A percentile compares a stretch with the other conserved stretches of the same genome.
phyloP scores from a whole-genome alignment of 2,329 filamentous ascomycete species.

The Alternaria brassicicola region DNA sequence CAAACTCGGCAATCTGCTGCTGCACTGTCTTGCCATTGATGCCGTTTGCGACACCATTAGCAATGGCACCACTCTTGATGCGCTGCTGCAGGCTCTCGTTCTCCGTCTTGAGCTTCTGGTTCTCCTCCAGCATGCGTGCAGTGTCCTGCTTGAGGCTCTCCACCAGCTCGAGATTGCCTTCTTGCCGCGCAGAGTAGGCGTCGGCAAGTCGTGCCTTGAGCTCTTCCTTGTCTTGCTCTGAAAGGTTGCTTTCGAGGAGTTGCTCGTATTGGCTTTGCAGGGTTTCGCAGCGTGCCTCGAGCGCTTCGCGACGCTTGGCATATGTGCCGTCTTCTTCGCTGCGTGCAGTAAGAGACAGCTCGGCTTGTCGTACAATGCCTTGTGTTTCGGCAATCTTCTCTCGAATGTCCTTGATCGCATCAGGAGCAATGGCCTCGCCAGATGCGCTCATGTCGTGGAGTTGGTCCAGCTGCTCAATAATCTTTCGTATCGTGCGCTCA shows the following conservation, averaged over 20 bases:
- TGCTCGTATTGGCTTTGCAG: constrained; percentile 86
- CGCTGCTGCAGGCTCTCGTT: constrained; percentile 80
- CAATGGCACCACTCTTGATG: constrained; percentile 67
- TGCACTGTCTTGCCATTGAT: constrained; percentile 87
- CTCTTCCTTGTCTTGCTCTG: constrained; percentile 79
- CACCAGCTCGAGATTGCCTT: constrained; percentile 73
- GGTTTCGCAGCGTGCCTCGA: constrained; percentile 75
- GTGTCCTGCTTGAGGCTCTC: constrained; percentile 80
- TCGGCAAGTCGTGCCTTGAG: constrained; percentile 80
- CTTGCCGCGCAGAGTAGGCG: constrained; percentile 76
- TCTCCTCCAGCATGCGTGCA: constrained; percentile 78
- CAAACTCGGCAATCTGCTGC: constrained; percentile 98
- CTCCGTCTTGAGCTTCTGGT: constrained; percentile 77
- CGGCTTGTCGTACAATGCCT: constrained; percentile 88
- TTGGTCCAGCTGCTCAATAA: constrained; percentile 81
- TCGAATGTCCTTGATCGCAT: constrained; percentile 78
- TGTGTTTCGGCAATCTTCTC: constrained; percentile 85
- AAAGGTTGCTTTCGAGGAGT: constrained; percentile 77
- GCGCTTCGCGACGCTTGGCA: constrained; percentile 70
- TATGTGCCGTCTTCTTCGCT: constrained; percentile 67
- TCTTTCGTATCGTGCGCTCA: constrained; percentile 80
- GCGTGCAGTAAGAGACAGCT: constrained; percentile 79
- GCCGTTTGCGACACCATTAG: constrained; percentile 65
- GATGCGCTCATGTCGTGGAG: constrained; percentile 76
- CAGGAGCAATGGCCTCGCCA: constrained; percentile 80